These are phyloP conservation scores for Pyricularia grisea DNA, from an alignment of 2,329 filamentous ascomycete genomes.

Conservation along the genomic window DNA sequence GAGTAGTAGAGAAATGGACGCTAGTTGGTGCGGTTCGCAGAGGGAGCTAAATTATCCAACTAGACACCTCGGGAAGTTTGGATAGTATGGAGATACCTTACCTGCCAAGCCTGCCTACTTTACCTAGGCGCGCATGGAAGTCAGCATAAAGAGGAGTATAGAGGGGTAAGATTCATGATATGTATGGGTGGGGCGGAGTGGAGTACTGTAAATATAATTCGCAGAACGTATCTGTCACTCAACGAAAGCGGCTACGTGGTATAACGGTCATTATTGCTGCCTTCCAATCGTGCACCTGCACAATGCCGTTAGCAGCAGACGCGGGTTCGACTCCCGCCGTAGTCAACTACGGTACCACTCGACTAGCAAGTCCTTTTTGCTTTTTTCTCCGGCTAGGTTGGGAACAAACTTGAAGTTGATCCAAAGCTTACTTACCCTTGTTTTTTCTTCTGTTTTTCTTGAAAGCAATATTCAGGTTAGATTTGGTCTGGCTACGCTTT, in stretches of 20 bases:
- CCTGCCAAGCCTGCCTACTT: too few relatives aligned
- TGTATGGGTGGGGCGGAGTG: neutral
- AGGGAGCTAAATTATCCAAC: too few relatives aligned
- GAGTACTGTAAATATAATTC: neutral
- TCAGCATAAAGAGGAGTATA: too few relatives aligned
- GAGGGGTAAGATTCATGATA: neutral
- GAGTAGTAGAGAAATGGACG: neutral
- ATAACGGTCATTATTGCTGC: slow-evolving; percentile 5
- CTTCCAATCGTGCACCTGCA: neutral
- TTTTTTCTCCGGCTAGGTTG: neutral
- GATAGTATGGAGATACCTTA: too few relatives aligned
- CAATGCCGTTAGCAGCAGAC: neutral
- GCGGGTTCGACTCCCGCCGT: slow-evolving; percentile 5
- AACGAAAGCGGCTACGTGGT: slow-evolving; percentile 1
- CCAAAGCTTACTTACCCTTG: neutral
- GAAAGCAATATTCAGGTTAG: too few relatives aligned
- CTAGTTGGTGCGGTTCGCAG: neutral
- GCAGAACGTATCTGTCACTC: too few relatives aligned
- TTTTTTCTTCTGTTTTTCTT: neutral
- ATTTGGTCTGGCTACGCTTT: too few relatives aligned
- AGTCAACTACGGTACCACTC: neutral
- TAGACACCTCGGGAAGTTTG: too few relatives aligned
- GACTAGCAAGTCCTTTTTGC: neutral
- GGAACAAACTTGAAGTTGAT: neutral
- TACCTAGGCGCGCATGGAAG: too few relatives aligned